These are phyloP conservation scores for Dictyostelium intermedium DNA, from an alignment of 78 protist species.

Conservation along the genomic window DNA sequence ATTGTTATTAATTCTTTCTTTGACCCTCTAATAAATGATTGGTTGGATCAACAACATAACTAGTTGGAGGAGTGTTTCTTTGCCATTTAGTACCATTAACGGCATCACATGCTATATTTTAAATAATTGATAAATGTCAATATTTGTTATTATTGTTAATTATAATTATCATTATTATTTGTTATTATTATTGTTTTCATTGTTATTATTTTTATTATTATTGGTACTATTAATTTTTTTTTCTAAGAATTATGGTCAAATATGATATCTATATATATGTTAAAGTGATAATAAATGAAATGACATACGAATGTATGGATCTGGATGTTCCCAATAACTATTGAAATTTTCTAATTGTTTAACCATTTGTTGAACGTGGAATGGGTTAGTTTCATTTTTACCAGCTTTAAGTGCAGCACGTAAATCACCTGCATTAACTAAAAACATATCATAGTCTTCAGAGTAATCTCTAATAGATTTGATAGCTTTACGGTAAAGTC, in stretches of 20 bases:
- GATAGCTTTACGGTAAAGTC: slow-evolving; percentile 54
- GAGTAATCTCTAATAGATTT: slow-evolving; percentile 74
- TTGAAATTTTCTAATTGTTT: slow-evolving; percentile 45
- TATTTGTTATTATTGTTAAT: neutral
- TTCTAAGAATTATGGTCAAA: no score
- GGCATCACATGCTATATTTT: slow-evolving; percentile 50
- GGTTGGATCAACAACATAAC: slow-evolving; percentile 41
- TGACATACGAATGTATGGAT: slow-evolving; percentile 77
- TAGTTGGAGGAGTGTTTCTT: slow-evolving; percentile 65
- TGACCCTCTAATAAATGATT: slow-evolving; percentile 1
- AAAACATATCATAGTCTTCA: slow-evolving; percentile 71
- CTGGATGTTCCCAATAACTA: slow-evolving; percentile 73
- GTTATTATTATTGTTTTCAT: neutral
- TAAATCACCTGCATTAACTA: slow-evolving; percentile 18
- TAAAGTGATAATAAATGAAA: no score
- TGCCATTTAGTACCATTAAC: slow-evolving; percentile 65
- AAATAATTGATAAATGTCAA: neutral
- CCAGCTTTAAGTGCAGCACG: slow-evolving; percentile 15
- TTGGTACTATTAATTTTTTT: neutral
- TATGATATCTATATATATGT: no score
- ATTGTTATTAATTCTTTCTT: neutral
- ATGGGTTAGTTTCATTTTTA: slow-evolving; percentile 57
- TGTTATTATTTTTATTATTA: neutral
- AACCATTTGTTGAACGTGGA: slow-evolving; percentile 23
- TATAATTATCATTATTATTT: neutral